Evolutionary conservation across 1,139 yeast species (phyloP).

Genomic region (Arxiozyma telluris): DNA sequence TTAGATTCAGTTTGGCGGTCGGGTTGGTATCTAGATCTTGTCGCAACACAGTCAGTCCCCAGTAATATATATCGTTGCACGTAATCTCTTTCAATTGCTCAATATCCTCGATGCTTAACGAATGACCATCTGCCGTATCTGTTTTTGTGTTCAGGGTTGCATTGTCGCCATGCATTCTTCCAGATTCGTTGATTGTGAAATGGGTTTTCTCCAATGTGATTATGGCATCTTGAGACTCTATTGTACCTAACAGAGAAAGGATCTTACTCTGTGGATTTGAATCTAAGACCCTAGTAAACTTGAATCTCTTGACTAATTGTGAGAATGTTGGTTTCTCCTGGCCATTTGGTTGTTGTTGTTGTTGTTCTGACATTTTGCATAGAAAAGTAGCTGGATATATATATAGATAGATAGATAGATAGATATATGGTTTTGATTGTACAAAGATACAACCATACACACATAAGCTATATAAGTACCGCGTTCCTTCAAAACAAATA

Average conservation of each 20-base stretch:
- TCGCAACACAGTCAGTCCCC: slow-evolving; percentile 55
- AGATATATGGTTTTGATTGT: too few relatives aligned
- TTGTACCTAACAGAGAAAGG: slow-evolving; percentile 56
- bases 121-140: neutral
- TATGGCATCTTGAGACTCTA: slow-evolving; percentile 56
- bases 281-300: slow-evolving; percentile 37
- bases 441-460: too few relatives aligned
- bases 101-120: slow-evolving; percentile 27
- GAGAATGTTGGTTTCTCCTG: neutral
- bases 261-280: slow-evolving; percentile 60
- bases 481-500: too few relatives aligned
- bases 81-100: slow-evolving; percentile 42
- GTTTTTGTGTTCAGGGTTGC: neutral
- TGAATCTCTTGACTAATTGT: slow-evolving; percentile 31
- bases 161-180: slow-evolving; percentile 1
- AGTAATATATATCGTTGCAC: slow-evolving; percentile 70
- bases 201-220: slow-evolving; percentile 68
- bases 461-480: too few relatives aligned
- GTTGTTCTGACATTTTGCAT: neutral
- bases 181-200: slow-evolving; percentile 35
- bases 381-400: neutral
- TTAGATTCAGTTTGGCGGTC: slow-evolving; percentile 62
- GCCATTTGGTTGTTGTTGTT: neutral
- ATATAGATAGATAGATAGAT: too few relatives aligned
- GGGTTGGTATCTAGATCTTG: slow-evolving; percentile 46